phyloP scores from a whole-genome alignment of 768 basidiomycete species.

The Pleurotus cornucopiae region DNA sequence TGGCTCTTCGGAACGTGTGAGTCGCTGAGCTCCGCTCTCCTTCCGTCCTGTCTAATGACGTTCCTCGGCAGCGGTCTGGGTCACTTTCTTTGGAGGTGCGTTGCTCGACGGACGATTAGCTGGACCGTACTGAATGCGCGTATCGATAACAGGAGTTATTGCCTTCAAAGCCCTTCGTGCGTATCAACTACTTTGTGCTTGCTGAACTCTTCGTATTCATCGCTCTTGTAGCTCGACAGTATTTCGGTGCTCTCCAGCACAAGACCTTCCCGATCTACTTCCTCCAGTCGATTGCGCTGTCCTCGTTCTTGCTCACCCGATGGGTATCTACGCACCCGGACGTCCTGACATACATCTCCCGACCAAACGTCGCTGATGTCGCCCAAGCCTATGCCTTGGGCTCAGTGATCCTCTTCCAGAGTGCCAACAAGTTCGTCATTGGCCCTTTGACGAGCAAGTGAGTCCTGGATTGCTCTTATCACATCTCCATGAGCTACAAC shows the following conservation, averaged over 20 bases:
- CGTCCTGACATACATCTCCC: constrained; percentile 42
- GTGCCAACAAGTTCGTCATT: constrained; percentile 62
- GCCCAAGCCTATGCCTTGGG: constrained; percentile 59
- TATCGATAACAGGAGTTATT: constrained; percentile 43
- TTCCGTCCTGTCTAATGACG: neutral
- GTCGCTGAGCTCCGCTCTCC: constrained; percentile 19
- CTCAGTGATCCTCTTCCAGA: constrained; percentile 42
- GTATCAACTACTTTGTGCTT: constrained; percentile 16
- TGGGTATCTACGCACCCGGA: constrained; percentile 59
- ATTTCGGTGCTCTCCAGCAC: constrained; percentile 73
- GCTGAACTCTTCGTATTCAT: neutral
- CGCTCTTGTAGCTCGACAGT: constrained; percentile 50
- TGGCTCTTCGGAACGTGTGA: constrained; percentile 72
- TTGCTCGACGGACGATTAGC: neutral
- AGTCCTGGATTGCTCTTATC: constrained; percentile 15
- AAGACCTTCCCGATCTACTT: constrained; percentile 77
- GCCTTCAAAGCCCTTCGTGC: constrained; percentile 56
- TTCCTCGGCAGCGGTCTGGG: constrained; percentile 48
- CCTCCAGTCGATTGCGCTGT: constrained; percentile 48
- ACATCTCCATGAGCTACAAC: neutral
- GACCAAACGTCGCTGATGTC: constrained; percentile 54
- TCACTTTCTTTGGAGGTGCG: constrained; percentile 63
- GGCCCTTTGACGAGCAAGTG: constrained; percentile 72
- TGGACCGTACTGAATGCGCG: neutral
- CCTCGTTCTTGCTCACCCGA: constrained; percentile 48